Percentiles rank a stretch among this genome's conserved stretches.
Evolutionary conservation across 192 early-diverging fungal genomes (phyloP).

Genomic region (Ambispora gerdemannii): DNA sequence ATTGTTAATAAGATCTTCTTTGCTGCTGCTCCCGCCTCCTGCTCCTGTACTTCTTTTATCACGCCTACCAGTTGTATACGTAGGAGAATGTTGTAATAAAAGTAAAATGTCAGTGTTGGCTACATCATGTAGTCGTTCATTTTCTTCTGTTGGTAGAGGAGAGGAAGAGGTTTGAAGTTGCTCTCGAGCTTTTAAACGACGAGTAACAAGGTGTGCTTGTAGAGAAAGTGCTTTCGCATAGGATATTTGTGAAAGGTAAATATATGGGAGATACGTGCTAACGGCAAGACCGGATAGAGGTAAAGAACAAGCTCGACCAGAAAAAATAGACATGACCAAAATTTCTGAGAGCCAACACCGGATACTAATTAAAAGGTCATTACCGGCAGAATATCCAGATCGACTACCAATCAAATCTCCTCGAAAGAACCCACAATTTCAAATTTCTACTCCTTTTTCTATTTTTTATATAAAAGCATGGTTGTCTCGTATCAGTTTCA

Average conservation of each 20-base stretch:
- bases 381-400: no score
- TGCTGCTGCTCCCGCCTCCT: constrained; percentile 28
- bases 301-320: no score
- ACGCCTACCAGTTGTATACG: constrained; percentile 88
- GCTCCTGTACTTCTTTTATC: constrained; percentile 52
- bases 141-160: constrained; percentile 9
- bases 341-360: no score
- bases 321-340: no score
- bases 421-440: no score
- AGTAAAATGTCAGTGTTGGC: constrained; percentile 52
- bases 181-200: constrained; percentile 32
- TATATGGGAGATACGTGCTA: constrained; percentile 34
- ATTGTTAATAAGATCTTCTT: no score
- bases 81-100: constrained; percentile 83
- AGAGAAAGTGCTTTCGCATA: constrained; percentile 60
- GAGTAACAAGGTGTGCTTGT: constrained; percentile 56
- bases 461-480: no score
- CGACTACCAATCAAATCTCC: no score
- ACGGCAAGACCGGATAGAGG: no score
- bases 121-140: constrained; percentile 23
- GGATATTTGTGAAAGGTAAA: constrained; percentile 46
- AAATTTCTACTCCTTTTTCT: no score
- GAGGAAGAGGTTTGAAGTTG: constrained; percentile 42
- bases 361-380: no score
- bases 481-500: not conserved